Percentiles rank a stretch among this genome's conserved stretches.
Conservation (phyloP, 257 asterid genomes). For the Solanum sitiens region DNA sequence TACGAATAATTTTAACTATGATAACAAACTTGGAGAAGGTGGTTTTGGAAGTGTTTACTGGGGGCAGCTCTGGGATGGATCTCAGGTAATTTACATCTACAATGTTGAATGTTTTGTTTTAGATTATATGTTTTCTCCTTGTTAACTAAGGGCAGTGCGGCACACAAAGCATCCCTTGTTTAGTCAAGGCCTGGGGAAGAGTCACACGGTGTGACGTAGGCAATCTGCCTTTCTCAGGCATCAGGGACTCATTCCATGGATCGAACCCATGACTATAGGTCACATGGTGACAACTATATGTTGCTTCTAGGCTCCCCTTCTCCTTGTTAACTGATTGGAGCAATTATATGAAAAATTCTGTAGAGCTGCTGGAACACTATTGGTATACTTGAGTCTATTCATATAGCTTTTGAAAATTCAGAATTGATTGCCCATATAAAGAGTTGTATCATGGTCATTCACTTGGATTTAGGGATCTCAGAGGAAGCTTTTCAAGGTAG, state of each 20-base stretch:
- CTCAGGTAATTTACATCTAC: constrained; percentile 47
- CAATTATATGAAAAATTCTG: background rate
- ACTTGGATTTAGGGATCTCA: background rate
- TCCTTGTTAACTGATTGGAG: background rate
- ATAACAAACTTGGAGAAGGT: constrained; percentile 99
- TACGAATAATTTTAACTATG: constrained; percentile 90
- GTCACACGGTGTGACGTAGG: background rate
- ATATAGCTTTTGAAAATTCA: background rate
- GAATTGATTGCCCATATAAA: background rate
- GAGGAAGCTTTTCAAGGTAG: background rate
- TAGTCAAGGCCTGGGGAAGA: no score
- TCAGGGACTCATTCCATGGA: background rate
- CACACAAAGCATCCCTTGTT: no score
- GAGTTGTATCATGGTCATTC: background rate
- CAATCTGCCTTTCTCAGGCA: background rate
- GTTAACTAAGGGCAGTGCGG: no score
- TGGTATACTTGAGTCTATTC: background rate
- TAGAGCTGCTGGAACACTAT: background rate
- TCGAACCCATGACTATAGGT: background rate
- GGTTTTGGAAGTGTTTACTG: constrained; percentile 98
- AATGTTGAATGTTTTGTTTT: background rate
- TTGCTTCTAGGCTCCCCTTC: background rate
- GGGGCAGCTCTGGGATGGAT: constrained; percentile 99
- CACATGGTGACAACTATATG: background rate
- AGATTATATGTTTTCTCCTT: background rate